These are phyloP conservation scores for Phytophthora lateralis DNA, from an alignment of 352 stramenopile genomes.

Conservation along the genomic window DNA sequence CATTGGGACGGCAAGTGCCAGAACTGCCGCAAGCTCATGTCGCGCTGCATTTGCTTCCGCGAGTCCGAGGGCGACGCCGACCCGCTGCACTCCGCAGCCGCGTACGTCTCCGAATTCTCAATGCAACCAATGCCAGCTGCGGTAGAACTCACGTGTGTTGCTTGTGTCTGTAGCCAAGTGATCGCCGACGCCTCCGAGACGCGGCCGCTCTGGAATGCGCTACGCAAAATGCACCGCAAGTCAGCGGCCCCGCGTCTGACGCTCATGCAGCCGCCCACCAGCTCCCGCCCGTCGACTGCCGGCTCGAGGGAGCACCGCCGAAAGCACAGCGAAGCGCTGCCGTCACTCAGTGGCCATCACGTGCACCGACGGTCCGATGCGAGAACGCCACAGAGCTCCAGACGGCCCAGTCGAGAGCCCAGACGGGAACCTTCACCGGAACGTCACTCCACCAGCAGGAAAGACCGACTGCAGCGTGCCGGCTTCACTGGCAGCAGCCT, in stretches of 20 bases:
- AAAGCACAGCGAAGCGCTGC: slow-evolving; percentile 32
- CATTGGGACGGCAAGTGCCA: slow-evolving; percentile 52
- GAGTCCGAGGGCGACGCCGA: slow-evolving; percentile 24
- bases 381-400: slow-evolving; percentile 8
- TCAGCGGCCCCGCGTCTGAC: slow-evolving; percentile 9
- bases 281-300: background rate
- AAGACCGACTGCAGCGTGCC: slow-evolving; percentile 30
- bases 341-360: slow-evolving; percentile 19
- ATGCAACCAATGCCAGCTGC: too few species aligned
- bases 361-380: slow-evolving; percentile 25
- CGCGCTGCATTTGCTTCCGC: slow-evolving; percentile 44
- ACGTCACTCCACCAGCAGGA: slow-evolving; percentile 9
- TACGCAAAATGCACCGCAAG: slow-evolving; percentile 46
- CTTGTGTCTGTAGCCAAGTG: slow-evolving; percentile 10
- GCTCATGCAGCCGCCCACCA: slow-evolving; percentile 15
- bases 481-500: slow-evolving; percentile 27
- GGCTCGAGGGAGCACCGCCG: slow-evolving; percentile 9
- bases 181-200: slow-evolving; percentile 25
- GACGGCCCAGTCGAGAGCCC: slow-evolving; percentile 22
- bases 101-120: too few species aligned
- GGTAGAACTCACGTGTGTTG: background rate
- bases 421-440: slow-evolving; percentile 20
- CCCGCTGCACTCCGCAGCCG: slow-evolving; percentile 10
- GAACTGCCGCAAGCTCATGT: slow-evolving; percentile 50
- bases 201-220: slow-evolving; percentile 45